These are phyloP conservation scores for Citrus maxima DNA, from an alignment of 345 rosid species.

Conservation along the genomic window DNA sequence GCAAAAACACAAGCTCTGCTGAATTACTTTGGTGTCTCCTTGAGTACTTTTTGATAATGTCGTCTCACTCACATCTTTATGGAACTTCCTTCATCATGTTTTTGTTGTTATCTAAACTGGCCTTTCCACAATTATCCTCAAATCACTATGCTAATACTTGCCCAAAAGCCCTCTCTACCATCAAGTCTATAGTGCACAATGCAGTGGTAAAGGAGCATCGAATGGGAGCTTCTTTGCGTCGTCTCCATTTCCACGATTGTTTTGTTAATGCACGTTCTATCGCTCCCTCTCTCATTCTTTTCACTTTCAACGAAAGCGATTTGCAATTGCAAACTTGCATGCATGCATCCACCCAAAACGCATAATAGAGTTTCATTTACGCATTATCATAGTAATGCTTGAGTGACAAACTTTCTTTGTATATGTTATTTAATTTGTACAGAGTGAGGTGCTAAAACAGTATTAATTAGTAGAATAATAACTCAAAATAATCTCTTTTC, in stretches of 20 bases:
- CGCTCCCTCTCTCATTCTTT: not conserved
- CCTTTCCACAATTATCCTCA: constrained; percentile 29
- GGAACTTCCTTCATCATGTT: not conserved
- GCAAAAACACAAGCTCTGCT: not conserved
- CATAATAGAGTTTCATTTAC: no score
- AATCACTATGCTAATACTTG: constrained; percentile 29
- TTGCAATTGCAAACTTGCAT: not conserved
- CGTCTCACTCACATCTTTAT: not conserved
- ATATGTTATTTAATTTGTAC: no score
- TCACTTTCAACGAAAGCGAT: not conserved
- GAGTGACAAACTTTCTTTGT: no score
- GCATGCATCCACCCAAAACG: not conserved
- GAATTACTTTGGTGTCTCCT: not conserved
- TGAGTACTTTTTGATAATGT: constrained; percentile 11
- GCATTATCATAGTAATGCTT: no score
- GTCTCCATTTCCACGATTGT: constrained; percentile 45
- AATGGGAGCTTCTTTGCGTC: constrained; percentile 50
- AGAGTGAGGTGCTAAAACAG: no score
- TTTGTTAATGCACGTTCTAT: constrained; percentile 33
- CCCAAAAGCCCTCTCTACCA: constrained; percentile 23
- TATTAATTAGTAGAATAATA: no score
- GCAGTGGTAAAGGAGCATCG: constrained; percentile 40
- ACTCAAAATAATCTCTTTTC: no score
- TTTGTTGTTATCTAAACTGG: not conserved
- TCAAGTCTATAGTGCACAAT: constrained; percentile 16